These are phyloP conservation scores for Porphyridium purpureum DNA, from an alignment of 23 red algal species.

Conservation along the genomic window DNA sequence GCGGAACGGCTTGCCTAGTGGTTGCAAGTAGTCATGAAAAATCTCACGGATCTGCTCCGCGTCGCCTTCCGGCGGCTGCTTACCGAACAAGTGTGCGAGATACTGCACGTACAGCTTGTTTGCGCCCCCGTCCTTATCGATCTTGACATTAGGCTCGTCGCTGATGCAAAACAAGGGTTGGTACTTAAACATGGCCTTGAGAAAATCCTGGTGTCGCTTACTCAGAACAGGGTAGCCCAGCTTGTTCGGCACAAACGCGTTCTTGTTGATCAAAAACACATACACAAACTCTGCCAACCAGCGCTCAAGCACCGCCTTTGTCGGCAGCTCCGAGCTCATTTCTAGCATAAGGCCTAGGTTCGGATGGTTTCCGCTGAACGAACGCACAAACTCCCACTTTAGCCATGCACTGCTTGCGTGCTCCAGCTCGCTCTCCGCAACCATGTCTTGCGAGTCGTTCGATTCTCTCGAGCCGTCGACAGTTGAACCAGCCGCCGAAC, in stretches of 20 bases:
- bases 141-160: conserved; percentile 21
- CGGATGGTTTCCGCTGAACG: conserved; percentile 43
- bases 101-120: conserved; percentile 63
- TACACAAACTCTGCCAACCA: conserved; percentile 53
- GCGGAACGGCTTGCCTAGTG: conserved; percentile 45
- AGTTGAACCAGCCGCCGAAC: not conserved
- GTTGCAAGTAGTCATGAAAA: conserved; percentile 73
- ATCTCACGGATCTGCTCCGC: conserved; percentile 35
- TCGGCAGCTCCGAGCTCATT: conserved; percentile 30
- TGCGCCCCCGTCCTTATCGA: conserved; percentile 60
- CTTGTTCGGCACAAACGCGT: conserved; percentile 51
- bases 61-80: conserved; percentile 40
- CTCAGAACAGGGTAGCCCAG: conserved; percentile 64
- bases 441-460: too few relatives aligned
- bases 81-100: conserved; percentile 57
- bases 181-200: conserved; percentile 50
- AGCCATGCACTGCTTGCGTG: conserved; percentile 45
- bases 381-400: conserved; percentile 52
- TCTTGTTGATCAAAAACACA: conserved; percentile 36
- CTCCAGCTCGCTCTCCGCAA: too few relatives aligned
- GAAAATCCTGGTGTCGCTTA: conserved; percentile 40
- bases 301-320: conserved; percentile 17
- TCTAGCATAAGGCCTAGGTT: conserved; percentile 52
- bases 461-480: too few relatives aligned
- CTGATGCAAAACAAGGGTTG: conserved; percentile 32